Base-by-base conservation (phyloP, 208 protist species). In the Acanthamoeba rhysodes region DNA sequence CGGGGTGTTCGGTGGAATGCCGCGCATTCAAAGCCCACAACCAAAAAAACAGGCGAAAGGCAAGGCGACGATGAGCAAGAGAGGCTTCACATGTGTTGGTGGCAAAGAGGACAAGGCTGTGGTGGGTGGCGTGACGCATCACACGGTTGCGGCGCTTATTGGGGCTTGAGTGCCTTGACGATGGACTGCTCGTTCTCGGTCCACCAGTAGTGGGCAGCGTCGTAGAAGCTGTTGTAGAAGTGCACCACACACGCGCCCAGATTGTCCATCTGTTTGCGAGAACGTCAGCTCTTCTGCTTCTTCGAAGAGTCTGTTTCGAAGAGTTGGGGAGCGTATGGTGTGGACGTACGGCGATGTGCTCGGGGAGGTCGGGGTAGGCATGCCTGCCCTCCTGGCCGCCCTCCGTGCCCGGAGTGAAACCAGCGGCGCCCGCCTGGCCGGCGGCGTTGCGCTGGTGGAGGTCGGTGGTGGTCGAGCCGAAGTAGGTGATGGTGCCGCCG, bases 161-260 rank as follows among this genome's bases (percentile, higher is more conserved):
- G 41, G 41, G 53, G 53, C 66, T 74, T 74, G 66, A 74, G 66
- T 5, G 66, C 32, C 66, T 74, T 74, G 20, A 74, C 32, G 66
- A 74, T 74, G n/a, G 66, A n/a, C 8, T n/a, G n/a, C 32, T 74
- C 66, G 32, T 74, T 74, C 10, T n/a, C 66, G 32, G n/a, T 74
- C 66, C 66, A 87, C 78, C 78, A 87, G 27, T 87, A 34, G 37
- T 87, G 78, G 29, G 50, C 50, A 57, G 50, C 45, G 27, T 87
- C 78, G 50, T 87, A 87, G 78, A 87, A 87, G 50, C 50, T 87
- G 78, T 53, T 87, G 50, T 87, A 87, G 37, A 87, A 57, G 78
- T 87, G 78, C 37, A 87, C 78, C 27, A 87, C 78, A n/a, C 78
- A 87, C 20, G 20, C 78, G n/a, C 78, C 78, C 37, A 87, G 32